phyloP scores from a whole-genome alignment of 2,329 filamentous ascomycete species.

The Diaporthe vexans region DNA sequence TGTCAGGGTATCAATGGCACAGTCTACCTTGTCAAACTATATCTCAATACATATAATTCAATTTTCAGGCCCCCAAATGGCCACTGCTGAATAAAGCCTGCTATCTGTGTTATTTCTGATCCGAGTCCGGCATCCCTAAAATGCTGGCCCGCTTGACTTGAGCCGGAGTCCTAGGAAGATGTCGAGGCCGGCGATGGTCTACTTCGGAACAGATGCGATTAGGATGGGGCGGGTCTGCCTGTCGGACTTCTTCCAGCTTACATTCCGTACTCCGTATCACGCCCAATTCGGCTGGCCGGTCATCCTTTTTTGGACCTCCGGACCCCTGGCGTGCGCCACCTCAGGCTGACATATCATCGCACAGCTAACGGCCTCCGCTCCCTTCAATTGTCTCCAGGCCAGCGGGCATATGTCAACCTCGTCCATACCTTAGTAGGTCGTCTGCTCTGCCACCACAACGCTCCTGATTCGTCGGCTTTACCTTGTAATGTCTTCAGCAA shows the following conservation, averaged over 20 bases:
- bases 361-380: neutral
- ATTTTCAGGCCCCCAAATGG: too few species aligned
- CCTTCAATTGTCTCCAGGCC: neutral
- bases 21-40: too few species aligned
- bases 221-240: neutral
- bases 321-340: neutral
- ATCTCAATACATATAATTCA: too few species aligned
- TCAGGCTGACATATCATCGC: neutral
- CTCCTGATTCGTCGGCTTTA: neutral
- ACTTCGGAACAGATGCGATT: neutral
- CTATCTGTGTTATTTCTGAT: too few species aligned
- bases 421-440: neutral
- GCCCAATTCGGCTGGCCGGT: neutral
- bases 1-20: too few species aligned
- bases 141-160: too few species aligned
- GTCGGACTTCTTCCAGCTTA: neutral
- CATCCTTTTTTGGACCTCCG: neutral
- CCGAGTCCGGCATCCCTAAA: too few species aligned
- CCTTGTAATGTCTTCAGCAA: neutral
- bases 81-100: too few species aligned
- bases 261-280: neutral
- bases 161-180: too few species aligned
- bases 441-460: neutral
- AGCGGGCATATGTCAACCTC: neutral
- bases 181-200: too few species aligned